phyloP scores from a whole-genome alignment of 2,329 filamentous ascomycete genomes.

The Penicillium sp. region DNA sequence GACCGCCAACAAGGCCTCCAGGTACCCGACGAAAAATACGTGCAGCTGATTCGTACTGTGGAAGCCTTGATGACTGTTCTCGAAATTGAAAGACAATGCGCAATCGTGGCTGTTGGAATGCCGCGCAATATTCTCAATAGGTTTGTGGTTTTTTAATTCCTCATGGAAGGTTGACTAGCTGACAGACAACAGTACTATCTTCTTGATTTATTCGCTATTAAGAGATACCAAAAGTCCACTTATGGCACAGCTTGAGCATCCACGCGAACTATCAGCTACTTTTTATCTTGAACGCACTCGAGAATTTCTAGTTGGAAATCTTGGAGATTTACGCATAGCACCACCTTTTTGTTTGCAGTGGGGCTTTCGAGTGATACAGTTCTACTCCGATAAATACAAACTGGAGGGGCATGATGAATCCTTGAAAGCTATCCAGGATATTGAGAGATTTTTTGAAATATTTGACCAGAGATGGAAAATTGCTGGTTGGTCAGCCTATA shows the following conservation, averaged over 20 bases:
- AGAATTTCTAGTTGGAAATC: neutral
- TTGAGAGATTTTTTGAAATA: neutral
- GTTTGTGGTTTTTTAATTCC: neutral
- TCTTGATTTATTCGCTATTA: neutral
- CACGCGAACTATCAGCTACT: neutral
- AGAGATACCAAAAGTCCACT: neutral
- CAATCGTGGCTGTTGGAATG: slow-evolving; percentile 10
- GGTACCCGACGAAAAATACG: neutral
- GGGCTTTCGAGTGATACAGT: neutral
- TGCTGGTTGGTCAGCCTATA: neutral
- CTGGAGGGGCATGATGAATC: neutral
- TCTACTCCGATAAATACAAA: neutral
- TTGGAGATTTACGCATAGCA: neutral
- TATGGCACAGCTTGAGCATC: neutral
- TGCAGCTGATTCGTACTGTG: slow-evolving; percentile 14
- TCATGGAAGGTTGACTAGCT: neutral
- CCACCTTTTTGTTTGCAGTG: neutral
- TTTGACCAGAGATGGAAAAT: neutral
- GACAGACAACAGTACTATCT: neutral
- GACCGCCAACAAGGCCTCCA: slow-evolving; percentile 1
- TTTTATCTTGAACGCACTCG: neutral
- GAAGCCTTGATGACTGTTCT: slow-evolving; percentile 6
- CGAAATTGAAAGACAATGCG: slow-evolving; percentile 8
- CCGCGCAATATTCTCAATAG: slow-evolving; percentile 12
- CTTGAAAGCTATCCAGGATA: neutral